Conservation (phyloP, 306 rosid genomes). For the Oxytropis ochrocephala region DNA sequence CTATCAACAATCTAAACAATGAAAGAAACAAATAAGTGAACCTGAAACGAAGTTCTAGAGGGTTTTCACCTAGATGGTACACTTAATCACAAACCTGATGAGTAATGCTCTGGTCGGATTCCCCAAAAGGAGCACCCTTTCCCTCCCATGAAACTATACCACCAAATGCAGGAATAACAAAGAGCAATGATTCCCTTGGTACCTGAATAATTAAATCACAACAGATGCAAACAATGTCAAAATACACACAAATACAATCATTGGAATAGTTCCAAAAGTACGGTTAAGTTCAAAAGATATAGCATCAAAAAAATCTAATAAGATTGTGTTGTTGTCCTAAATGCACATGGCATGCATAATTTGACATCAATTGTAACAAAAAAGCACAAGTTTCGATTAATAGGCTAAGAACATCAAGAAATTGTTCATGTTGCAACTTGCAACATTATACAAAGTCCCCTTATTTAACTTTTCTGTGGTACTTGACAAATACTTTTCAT, state of each 20-base stretch:
- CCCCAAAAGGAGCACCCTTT: constrained; percentile 73
- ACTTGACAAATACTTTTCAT: neutral
- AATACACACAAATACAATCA: neutral
- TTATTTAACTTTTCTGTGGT: neutral
- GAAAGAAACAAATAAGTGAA: constrained; percentile 20
- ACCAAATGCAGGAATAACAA: constrained; percentile 88
- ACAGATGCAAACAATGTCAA: neutral
- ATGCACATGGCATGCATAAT: neutral
- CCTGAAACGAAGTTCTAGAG: neutral
- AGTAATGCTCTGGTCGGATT: constrained; percentile 66
- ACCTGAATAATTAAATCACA: constrained; percentile 44
- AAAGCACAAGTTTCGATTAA: neutral
- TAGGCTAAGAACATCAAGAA: neutral
- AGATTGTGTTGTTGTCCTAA: neutral
- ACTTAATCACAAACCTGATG: constrained; percentile 56
- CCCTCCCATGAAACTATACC: constrained; percentile 96
- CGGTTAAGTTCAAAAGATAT: neutral
- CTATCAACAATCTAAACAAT: constrained; percentile 72
- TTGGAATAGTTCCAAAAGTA: neutral
- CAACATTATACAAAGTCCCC: neutral
- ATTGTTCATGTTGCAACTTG: neutral
- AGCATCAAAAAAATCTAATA: neutral
- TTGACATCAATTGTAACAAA: neutral
- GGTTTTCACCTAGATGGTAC: neutral
- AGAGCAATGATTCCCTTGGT: constrained; percentile 83